Conservation (phyloP, 1,139 yeast species). For the Saccharomyces hybrid region DNA sequence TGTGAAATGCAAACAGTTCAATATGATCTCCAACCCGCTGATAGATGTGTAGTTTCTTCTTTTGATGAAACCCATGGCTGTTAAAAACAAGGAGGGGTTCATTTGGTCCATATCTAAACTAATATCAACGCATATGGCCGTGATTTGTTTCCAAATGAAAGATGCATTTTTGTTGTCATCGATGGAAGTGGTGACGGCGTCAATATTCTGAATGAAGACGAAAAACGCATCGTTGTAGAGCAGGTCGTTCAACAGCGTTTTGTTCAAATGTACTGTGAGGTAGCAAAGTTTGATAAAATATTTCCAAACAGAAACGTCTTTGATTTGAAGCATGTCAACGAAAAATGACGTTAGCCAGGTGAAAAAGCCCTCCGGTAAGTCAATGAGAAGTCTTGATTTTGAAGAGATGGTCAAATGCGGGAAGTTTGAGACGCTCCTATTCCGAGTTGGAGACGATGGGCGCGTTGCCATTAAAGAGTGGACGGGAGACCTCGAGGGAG, state of each 20-base stretch:
- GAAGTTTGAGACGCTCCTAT: neutral
- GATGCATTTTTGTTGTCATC: conserved; percentile 3
- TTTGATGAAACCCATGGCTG: conserved; percentile 2
- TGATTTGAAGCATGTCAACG: conserved; percentile 4
- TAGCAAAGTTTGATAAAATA: conserved; percentile 19
- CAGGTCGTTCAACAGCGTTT: conserved; percentile 1
- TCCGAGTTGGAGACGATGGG: neutral
- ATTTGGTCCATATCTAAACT: conserved; percentile 1
- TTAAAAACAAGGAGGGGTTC: conserved; percentile 2
- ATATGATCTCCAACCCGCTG: conserved; percentile 5
- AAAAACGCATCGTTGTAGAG: conserved; percentile 3
- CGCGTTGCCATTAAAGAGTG: neutral
- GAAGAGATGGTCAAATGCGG: neutral
- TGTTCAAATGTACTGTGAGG: conserved; percentile 7
- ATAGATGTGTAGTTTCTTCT: conserved; percentile 1
- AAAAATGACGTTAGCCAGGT: conserved; percentile 21
- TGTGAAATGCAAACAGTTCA: conserved; percentile 4
- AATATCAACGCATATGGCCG: conserved; percentile 2
- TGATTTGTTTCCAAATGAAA: conserved; percentile 1
- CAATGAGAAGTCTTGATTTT: neutral
- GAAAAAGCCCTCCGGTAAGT: conserved; percentile 14
- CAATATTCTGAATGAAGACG: conserved; percentile 1
- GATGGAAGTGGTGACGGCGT: neutral
- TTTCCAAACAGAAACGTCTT: conserved; percentile 18
- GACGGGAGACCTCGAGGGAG: neutral